Conservation (phyloP, 768 basidiomycete species). For the Filobasidium wieringae region DNA sequence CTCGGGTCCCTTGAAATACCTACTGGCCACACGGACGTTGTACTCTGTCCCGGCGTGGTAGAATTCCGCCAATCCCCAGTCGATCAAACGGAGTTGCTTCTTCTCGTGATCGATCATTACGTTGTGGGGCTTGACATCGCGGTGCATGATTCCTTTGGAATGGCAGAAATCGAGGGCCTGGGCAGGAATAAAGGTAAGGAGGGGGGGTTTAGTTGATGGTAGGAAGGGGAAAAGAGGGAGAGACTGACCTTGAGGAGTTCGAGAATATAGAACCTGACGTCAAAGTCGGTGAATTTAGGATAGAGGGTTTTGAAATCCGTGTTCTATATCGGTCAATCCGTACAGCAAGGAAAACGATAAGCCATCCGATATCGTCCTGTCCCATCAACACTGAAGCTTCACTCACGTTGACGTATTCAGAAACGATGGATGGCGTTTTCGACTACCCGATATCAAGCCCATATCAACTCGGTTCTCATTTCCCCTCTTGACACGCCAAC, state of each 20-base stretch:
- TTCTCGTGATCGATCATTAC: constrained; percentile 99
- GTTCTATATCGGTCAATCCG: constrained; percentile 47
- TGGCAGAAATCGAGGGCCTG: constrained; percentile 87
- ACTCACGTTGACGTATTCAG: constrained; percentile 77
- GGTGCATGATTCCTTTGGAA: constrained; percentile 97
- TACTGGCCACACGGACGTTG: constrained; percentile 91
- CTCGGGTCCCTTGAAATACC: constrained; percentile 98
- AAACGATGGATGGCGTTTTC: constrained; percentile 92
- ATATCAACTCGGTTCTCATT: not conserved
- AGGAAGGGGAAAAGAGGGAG: not conserved
- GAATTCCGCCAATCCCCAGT: constrained; percentile 98
- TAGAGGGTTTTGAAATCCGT: constrained; percentile 95
- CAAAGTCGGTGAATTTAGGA: constrained; percentile 86
- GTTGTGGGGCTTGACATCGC: constrained; percentile 97
- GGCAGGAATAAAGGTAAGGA: not conserved
- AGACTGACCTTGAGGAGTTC: constrained; percentile 65
- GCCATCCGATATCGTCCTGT: not conserved
- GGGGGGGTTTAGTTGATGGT: not conserved
- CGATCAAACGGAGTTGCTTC: constrained; percentile 80
- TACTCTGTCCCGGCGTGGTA: constrained; percentile 96
- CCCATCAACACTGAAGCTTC: not conserved
- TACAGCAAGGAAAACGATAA: not conserved
- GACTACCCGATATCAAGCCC: constrained; percentile 44
- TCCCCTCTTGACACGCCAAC: not conserved
- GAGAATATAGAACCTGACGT: constrained; percentile 92